These are phyloP conservation scores for Vitis vinifera DNA, from an alignment of 164 flowering plant genomes.

Conservation along the genomic window DNA sequence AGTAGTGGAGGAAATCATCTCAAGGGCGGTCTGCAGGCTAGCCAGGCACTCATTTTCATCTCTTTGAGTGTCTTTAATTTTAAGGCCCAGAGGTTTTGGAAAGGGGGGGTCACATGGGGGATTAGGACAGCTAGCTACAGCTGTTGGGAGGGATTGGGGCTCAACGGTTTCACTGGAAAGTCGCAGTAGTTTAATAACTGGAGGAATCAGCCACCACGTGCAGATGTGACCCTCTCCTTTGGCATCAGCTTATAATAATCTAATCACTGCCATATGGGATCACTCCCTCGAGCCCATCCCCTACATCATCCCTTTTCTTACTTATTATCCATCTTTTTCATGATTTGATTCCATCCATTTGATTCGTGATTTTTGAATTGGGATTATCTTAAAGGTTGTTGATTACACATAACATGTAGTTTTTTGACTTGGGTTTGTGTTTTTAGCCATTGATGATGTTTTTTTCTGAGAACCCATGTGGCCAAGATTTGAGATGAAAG, in stretches of 20 bases:
- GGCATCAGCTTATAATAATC: conserved; percentile 9
- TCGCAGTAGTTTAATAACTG: conserved; percentile 46
- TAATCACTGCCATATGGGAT: not conserved
- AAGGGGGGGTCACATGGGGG: conserved; percentile 60
- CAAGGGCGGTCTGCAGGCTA: no score
- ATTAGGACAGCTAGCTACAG: conserved; percentile 85
- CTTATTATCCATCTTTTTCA: no score
- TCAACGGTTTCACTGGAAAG: conserved; percentile 53
- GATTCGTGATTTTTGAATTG: no score
- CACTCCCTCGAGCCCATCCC: not conserved
- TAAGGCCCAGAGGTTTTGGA: conserved; percentile 18
- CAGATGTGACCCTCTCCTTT: conserved; percentile 48
- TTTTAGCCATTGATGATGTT: no score
- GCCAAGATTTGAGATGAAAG: no score
- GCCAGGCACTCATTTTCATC: not conserved
- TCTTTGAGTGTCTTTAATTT: not conserved
- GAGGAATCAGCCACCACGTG: conserved; percentile 84
- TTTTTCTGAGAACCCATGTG: no score
- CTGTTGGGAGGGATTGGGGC: conserved; percentile 38
- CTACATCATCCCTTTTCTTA: not conserved
- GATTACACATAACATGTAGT: no score
- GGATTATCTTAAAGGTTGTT: no score
- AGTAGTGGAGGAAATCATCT: not conserved
- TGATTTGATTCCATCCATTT: no score
- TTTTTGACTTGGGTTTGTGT: no score